phyloP scores from a whole-genome alignment of 495 filamentous ascomycete species.

The Cetradonia linearis region DNA sequence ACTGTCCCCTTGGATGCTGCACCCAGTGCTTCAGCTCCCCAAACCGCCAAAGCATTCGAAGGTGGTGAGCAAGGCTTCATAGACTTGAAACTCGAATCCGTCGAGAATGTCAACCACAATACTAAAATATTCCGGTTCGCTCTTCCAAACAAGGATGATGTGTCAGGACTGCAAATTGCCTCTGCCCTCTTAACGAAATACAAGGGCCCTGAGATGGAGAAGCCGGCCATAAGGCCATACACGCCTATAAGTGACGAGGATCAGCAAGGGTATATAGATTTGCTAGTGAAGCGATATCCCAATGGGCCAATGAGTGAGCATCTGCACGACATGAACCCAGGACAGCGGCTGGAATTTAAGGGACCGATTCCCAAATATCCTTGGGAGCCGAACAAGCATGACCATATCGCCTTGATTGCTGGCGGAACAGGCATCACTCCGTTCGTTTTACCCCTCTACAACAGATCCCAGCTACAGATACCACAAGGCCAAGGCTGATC shows the following conservation, averaged over 20 bases:
- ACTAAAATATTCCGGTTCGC: conserved; percentile 55
- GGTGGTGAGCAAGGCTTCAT: conserved; percentile 84
- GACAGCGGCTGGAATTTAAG: conserved; percentile 79
- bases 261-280: conserved; percentile 68
- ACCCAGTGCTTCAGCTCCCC: conserved; percentile 6
- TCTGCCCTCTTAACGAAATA: conserved; percentile 84
- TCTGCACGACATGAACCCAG: conserved; percentile 69
- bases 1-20: conserved; percentile 19
- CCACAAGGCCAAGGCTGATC: background rate
- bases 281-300: conserved; percentile 85
- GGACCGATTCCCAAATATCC: conserved; percentile 91
- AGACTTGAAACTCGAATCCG: conserved; percentile 63
- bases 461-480: background rate
- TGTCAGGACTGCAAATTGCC: conserved; percentile 69
- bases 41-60: conserved; percentile 45
- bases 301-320: conserved; percentile 84
- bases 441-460: conserved; percentile 28
- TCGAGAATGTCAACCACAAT: conserved; percentile 52
- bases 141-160: conserved; percentile 62
- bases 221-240: conserved; percentile 80
- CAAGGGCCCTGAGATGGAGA: conserved; percentile 64
- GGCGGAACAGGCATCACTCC: conserved; percentile 95
- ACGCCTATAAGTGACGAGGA: conserved; percentile 83
- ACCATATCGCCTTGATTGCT: conserved; percentile 83
- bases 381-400: conserved; percentile 88